phyloP scores from a whole-genome alignment of 2,329 filamentous ascomycete genomes.

The Hymenoscyphus fraxineus region DNA sequence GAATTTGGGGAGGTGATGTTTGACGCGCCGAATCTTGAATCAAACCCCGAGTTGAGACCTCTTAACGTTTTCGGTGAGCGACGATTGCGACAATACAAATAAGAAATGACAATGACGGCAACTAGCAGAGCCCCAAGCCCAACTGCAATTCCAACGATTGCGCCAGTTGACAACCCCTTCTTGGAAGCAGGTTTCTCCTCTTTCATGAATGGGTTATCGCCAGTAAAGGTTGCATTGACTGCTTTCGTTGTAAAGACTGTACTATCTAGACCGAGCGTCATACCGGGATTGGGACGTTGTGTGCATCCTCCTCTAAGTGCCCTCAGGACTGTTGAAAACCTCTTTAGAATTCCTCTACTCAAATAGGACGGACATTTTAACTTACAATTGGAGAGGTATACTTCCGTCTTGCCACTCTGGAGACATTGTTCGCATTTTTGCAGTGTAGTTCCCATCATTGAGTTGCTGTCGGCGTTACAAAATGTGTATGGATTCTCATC shows the following conservation, averaged over 20 bases:
- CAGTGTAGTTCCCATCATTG: conserved; percentile 16
- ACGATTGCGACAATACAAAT: conserved; percentile 23
- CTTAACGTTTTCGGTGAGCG: conserved; percentile 11
- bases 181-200: conserved; percentile 8
- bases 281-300: conserved; percentile 24
- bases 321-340: conserved; percentile 24
- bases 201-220: conserved; percentile 10
- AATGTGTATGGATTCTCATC: conserved; percentile 26
- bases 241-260: conserved; percentile 27
- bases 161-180: conserved; percentile 18
- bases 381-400: conserved; percentile 26
- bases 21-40: conserved; percentile 28
- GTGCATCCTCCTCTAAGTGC: conserved; percentile 30
- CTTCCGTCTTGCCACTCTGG: conserved; percentile 7
- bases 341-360: not conserved
- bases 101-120: conserved; percentile 13
- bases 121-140: conserved; percentile 19
- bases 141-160: conserved; percentile 30
- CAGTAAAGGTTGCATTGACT: conserved; percentile 25
- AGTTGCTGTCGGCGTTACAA: conserved; percentile 25
- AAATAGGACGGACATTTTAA: not conserved
- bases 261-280: conserved; percentile 26
- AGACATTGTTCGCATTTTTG: conserved; percentile 20
- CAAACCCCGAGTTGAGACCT: conserved; percentile 21
- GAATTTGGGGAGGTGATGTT: conserved; percentile 28